Percentiles rank a stretch among this genome's conserved stretches.
Evolutionary conservation across 2,329 filamentous ascomycete genomes (phyloP).

Genomic region (Hypoxylon sp.): DNA sequence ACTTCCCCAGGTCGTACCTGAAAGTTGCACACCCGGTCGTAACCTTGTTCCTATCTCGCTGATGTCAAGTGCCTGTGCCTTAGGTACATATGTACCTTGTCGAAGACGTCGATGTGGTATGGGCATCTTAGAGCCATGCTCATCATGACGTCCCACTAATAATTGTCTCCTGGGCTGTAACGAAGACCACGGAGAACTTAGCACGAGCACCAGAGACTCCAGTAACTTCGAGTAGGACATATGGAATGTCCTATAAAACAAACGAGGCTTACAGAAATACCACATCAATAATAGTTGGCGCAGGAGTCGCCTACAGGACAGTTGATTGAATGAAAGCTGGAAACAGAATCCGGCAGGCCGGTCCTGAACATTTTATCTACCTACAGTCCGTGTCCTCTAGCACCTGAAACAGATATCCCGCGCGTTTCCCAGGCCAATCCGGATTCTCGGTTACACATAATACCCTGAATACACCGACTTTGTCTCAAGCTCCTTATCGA

Average conservation of each 20-base stretch:
- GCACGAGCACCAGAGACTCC: neutral
- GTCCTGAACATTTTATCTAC: neutral
- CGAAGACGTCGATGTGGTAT: neutral
- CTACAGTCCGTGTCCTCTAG: no score
- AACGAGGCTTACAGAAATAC: neutral
- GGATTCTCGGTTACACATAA: no score
- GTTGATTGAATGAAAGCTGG: constrained; percentile 32
- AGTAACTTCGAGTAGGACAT: no score
- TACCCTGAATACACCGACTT: neutral
- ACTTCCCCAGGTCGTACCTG: no score
- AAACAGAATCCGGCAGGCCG: constrained; percentile 25
- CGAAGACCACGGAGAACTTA: neutral
- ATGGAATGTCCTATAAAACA: no score
- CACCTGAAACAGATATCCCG: no score
- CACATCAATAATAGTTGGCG: neutral
- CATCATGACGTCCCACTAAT: neutral
- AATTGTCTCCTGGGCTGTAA: neutral
- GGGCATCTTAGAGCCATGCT: neutral
- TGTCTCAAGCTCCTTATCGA: neutral
- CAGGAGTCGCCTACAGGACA: no score
- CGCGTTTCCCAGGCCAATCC: no score
- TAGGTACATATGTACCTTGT: no score
- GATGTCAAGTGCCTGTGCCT: no score
- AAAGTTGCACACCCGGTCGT: no score
- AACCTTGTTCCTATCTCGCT: no score